Percentiles rank a stretch among this genome's conserved stretches.
Conservation (phyloP, 192 early-diverging fungal genomes). For the Mortierella antarctica region DNA sequence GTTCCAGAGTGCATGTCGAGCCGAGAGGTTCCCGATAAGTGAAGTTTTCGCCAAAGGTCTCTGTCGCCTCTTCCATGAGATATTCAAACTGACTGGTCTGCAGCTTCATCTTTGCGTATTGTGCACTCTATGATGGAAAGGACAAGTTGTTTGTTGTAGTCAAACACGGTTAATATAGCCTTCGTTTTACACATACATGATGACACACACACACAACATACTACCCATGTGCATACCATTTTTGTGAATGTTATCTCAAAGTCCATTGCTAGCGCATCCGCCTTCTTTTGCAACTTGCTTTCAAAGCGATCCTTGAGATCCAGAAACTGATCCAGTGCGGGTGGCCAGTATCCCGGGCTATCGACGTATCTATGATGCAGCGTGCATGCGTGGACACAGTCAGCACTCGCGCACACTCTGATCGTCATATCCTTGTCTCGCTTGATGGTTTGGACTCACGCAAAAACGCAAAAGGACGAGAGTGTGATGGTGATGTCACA, state of each 20-base stretch:
- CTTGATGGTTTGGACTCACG: not conserved
- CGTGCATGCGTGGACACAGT: not conserved
- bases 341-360: conserved; percentile 45
- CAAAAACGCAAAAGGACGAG: too few species aligned
- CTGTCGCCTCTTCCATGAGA: conserved; percentile 52
- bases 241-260: conserved; percentile 50
- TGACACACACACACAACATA: not conserved
- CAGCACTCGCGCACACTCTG: not conserved
- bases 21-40: conserved; percentile 42
- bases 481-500: not conserved
- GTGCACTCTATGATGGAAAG: conserved; percentile 39
- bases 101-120: conserved; percentile 56
- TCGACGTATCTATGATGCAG: conserved; percentile 34
- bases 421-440: not conserved
- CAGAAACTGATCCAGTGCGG: conserved; percentile 43
- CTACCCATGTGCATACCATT: conserved; percentile 34
- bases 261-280: conserved; percentile 24
- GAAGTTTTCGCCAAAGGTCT: conserved; percentile 51
- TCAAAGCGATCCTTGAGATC: conserved; percentile 49
- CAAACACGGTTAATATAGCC: not conserved
- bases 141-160: not conserved
- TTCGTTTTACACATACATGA: not conserved
- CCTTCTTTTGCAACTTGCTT: conserved; percentile 42
- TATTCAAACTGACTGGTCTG: conserved; percentile 53
- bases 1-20: conserved; percentile 51